Evolutionary conservation across 805 yeast species (phyloP).

Genomic region (Myxozyma neglecta): DNA sequence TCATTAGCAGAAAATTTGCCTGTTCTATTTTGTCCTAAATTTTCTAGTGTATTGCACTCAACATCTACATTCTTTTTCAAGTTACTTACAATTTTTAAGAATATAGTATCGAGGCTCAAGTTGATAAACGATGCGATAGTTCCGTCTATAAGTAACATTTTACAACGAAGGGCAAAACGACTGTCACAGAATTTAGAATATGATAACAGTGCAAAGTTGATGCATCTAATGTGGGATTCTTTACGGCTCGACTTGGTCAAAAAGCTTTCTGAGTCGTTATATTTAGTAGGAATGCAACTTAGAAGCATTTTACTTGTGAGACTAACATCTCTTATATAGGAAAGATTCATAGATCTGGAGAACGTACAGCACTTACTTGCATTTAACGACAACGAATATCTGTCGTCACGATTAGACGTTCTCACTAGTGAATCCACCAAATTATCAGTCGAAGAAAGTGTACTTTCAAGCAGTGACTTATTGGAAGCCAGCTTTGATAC

Average conservation of each 20-base stretch:
- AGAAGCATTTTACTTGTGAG: background rate
- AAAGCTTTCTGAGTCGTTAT: background rate
- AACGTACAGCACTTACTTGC: background rate
- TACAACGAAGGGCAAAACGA: constrained; percentile 3
- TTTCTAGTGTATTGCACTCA: constrained; percentile 1
- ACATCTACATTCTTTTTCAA: background rate
- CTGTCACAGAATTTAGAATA: background rate
- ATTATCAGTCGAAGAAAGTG: background rate
- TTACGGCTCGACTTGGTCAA: background rate
- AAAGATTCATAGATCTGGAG: constrained; percentile 6
- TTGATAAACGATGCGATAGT: background rate
- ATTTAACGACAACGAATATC: background rate
- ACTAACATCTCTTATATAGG: background rate
- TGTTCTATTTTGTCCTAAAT: constrained; percentile 14
- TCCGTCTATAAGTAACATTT: constrained; percentile 8
- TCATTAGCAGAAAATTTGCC: constrained; percentile 15
- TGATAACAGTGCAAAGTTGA: background rate
- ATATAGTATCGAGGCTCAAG: constrained; percentile 2
- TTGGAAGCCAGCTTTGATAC: background rate
- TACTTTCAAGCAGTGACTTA: background rate
- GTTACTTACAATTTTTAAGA: background rate
- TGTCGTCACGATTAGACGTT: constrained; percentile 1
- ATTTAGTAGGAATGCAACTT: background rate
- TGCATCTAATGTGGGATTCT: background rate
- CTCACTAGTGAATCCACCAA: background rate